Base-by-base conservation (phyloP, 2,329 filamentous ascomycete species). In the Neoarthrinium moseri region DNA sequence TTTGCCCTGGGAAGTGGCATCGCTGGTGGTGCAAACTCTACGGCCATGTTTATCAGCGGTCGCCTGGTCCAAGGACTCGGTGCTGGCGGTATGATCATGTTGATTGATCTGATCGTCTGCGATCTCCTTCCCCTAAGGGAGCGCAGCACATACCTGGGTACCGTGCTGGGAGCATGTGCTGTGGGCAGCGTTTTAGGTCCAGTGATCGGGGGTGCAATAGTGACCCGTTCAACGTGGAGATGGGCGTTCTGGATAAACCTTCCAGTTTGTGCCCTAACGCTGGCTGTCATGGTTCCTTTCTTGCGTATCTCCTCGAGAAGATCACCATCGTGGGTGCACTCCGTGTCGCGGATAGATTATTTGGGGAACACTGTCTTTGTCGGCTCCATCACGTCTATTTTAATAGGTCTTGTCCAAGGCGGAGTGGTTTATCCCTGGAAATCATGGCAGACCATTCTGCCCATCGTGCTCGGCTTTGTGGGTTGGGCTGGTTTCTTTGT, bases 51-150 rank as follows among this genome's bases (percentile, higher is more conserved):
- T 7, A 74, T 81, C 11, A 63, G 60, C 4, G 61, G 56, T 6
- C 49, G 55, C 5, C n/a, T 10, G 2, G 38, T 79, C 2, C 73
- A 79, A 46, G 77, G 77, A 1, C 74, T 51, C 10, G 55, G 55
- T 1, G 17, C 38, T 11, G 50, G 50, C 6, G 53, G 43, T 12
- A 37, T 53, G 40, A 59, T 61, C 42, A 52, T 72, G n/a, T 57
- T 78, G 2, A 56, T 66, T 2, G 69, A 77, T 24, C 63, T 76
- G 32, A 67, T 80, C 12, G 59, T 75, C 13, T 71, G 64, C 36
- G 76, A 79, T 44, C 54, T 79, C 3, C 64, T 78, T 0, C 70
- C 74, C 0, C 56, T 78, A 7, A 59, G 67, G 2, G 59, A 75
- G 43, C 59, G 75, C 32, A 66, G 67, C 2, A 64, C 64, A 4